A percentile compares a stretch with the other conserved stretches of the same genome.
Evolutionary conservation across 2,329 filamentous ascomycete genomes (phyloP).

Genomic region (Exophiala bonariae): DNA sequence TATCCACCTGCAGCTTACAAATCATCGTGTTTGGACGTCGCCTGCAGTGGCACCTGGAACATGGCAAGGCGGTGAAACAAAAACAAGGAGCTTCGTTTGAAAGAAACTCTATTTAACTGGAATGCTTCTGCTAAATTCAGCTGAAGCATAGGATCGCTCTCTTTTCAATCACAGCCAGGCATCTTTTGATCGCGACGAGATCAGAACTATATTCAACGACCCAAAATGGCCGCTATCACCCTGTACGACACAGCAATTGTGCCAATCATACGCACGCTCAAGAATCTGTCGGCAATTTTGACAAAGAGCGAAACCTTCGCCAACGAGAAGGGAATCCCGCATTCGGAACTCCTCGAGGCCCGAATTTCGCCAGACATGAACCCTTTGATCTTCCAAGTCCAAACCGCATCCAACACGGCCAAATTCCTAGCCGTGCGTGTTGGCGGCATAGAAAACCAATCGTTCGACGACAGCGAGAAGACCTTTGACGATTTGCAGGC

Average conservation of each 20-base stretch:
- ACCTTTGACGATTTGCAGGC: conserved; percentile 52
- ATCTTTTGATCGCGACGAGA: too few relatives aligned
- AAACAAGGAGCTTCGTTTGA: too few relatives aligned
- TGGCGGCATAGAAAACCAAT: conserved; percentile 34
- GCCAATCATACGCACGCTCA: conserved; percentile 44
- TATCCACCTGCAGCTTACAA: too few relatives aligned
- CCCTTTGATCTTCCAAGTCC: conserved; percentile 52
- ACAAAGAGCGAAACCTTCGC: conserved; percentile 44
- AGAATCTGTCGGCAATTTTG: conserved; percentile 44
- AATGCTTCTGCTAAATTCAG: too few relatives aligned
- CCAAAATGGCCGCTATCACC: conserved; percentile 13
- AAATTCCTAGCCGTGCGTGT: conserved; percentile 43
- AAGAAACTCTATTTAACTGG: too few relatives aligned
- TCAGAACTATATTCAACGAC: too few relatives aligned
- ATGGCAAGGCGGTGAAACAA: too few relatives aligned
- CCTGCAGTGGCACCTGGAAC: too few relatives aligned
- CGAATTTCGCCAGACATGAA: conserved; percentile 52
- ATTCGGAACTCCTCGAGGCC: conserved; percentile 40
- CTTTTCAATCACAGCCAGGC: too few relatives aligned
- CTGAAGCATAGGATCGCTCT: too few relatives aligned
- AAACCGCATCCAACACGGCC: conserved; percentile 42
- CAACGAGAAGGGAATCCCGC: conserved; percentile 37
- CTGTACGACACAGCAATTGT: conserved; percentile 41
- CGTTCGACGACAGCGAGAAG: conserved; percentile 44
- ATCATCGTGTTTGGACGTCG: too few relatives aligned